Evolutionary conservation across 768 basidiomycete species (phyloP).

Genomic region (Vararia minispora): DNA sequence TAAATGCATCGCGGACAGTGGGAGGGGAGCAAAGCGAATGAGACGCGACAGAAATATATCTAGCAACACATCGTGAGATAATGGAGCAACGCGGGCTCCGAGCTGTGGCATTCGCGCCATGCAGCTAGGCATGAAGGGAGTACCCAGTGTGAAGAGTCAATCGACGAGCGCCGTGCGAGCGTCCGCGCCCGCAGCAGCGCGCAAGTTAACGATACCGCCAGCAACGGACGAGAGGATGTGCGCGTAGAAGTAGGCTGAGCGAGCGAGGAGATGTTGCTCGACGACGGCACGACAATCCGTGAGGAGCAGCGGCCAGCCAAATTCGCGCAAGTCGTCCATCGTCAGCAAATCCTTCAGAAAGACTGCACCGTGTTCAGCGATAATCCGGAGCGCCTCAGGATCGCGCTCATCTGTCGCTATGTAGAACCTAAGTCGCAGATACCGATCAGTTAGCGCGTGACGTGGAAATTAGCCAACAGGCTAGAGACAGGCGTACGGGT

Average conservation of each 20-base stretch:
- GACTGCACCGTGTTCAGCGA: slow-evolving; percentile 26
- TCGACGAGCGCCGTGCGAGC: slow-evolving; percentile 24
- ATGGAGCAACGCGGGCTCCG: too few relatives aligned
- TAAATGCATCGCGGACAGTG: too few relatives aligned
- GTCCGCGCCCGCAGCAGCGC: slow-evolving; percentile 26
- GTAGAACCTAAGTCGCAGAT: slow-evolving; percentile 18
- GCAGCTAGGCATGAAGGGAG: too few relatives aligned
- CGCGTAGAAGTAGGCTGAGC: slow-evolving; percentile 27
- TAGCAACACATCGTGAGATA: too few relatives aligned
- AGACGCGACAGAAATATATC: too few relatives aligned
- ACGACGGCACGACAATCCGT: slow-evolving; percentile 32
- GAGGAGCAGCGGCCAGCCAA: slow-evolving; percentile 32
- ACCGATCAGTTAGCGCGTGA: slow-evolving; percentile 15
- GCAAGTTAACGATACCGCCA: slow-evolving; percentile 28
- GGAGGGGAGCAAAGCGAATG: too few relatives aligned
- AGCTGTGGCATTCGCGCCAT: too few relatives aligned
- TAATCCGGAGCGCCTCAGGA: slow-evolving; percentile 19
- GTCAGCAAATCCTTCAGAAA: slow-evolving; percentile 32
- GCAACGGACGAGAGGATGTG: slow-evolving; percentile 28
- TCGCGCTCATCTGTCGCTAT: slow-evolving; percentile 34
- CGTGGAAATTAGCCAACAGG: slow-evolving; percentile 9
- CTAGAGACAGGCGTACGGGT: slow-evolving; percentile 9
- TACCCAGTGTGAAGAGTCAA: slow-evolving; percentile 13
- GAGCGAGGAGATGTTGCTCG: slow-evolving; percentile 28
- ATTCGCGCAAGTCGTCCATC: slow-evolving; percentile 25